Evolutionary conservation across 106 monocot genomes (phyloP).

Genomic region (Gastrodia elata): DNA sequence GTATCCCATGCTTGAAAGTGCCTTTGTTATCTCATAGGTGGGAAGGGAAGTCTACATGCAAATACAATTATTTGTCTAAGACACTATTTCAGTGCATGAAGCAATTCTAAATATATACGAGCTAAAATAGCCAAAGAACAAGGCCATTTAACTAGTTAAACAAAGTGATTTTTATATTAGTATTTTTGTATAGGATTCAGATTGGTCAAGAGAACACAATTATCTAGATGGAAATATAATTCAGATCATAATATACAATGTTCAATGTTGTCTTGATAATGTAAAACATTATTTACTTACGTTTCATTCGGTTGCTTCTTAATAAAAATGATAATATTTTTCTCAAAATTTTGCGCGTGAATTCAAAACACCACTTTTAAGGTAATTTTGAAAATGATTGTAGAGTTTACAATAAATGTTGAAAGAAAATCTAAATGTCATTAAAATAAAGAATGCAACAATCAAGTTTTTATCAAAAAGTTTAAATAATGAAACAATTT

Average conservation of each 20-base stretch:
- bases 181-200: background rate
- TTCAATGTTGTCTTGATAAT: background rate
- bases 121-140: background rate
- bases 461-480: background rate
- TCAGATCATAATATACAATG: background rate
- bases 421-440: background rate
- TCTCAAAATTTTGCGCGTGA: too few species aligned
- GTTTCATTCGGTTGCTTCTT: background rate
- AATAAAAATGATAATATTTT: background rate
- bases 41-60: slow-evolving; percentile 44
- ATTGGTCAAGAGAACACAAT: background rate
- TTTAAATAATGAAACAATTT: too few species aligned
- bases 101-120: background rate
- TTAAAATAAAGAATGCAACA: too few species aligned
- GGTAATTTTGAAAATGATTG: background rate
- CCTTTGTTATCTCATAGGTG: slow-evolving; percentile 25
- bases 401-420: background rate
- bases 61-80: background rate
- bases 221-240: background rate
- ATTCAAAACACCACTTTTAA: background rate
- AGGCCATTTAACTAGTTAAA: too few species aligned
- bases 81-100: background rate
- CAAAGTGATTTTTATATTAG: background rate
- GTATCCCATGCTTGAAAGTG: slow-evolving; percentile 37
- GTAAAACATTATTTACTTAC: background rate